A percentile compares a stretch with the other conserved stretches of the same genome.
Conservation (phyloP, 805 yeast species). For the Nakazawaea peltata region DNA sequence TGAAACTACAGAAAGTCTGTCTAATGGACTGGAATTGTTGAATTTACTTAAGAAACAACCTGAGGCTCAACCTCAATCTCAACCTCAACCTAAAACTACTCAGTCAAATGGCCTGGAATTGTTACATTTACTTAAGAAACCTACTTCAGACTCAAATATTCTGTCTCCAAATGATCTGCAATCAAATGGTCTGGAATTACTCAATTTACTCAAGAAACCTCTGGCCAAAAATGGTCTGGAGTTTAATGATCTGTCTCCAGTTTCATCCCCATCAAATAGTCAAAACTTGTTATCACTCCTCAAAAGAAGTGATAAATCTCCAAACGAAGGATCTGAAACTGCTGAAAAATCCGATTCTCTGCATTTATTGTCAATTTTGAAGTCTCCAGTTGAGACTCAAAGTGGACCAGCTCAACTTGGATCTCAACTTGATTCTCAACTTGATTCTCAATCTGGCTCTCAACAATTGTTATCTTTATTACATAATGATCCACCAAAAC, state of each 20-base stretch:
- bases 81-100: background rate
- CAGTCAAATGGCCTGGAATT: background rate
- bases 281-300: background rate
- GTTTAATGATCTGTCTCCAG: too few relatives aligned
- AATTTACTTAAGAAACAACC: background rate
- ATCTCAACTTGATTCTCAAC: background rate
- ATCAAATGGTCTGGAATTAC: too few relatives aligned
- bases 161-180: too few relatives aligned
- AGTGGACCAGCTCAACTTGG: conserved; percentile 4
- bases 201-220: too few relatives aligned
- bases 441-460: background rate
- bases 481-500: background rate
- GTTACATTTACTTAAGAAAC: too few relatives aligned
- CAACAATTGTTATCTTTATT: background rate
- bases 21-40: background rate
- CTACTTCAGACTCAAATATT: too few relatives aligned
- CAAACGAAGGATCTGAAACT: background rate
- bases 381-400: background rate
- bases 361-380: background rate
- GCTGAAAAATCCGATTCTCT: background rate
- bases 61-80: background rate
- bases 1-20: background rate
- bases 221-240: too few relatives aligned
- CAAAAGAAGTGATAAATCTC: background rate
- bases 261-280: background rate